Percentiles rank a stretch among this genome's conserved stretches.
Conservation (phyloP, 192 early-diverging fungal genomes). For the Coemansia sp. region DNA sequence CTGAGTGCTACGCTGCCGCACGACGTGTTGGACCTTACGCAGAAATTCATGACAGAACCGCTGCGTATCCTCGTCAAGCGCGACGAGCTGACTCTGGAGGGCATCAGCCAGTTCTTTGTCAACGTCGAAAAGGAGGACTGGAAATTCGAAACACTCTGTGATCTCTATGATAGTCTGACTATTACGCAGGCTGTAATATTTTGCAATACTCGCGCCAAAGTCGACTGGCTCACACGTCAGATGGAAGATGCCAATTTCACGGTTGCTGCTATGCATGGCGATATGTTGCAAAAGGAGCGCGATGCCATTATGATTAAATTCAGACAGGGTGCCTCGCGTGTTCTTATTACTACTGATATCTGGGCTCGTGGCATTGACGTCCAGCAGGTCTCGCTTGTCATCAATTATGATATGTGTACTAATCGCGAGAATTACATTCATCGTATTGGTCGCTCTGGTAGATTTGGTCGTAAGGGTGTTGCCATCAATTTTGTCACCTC, state of each 20-base stretch:
- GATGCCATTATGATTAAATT: constrained; percentile 98
- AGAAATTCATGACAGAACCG: constrained; percentile 97
- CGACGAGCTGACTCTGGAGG: constrained; percentile 83
- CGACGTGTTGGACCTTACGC: constrained; percentile 96
- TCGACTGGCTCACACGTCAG: constrained; percentile 96
- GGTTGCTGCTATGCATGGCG: constrained; percentile 98
- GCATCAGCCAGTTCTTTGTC: constrained; percentile 99
- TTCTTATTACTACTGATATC: constrained; percentile 97
- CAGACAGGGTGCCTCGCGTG: constrained; percentile 89
- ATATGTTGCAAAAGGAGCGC: constrained; percentile 98
- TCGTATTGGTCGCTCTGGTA: constrained; percentile 96
- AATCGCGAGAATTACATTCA: constrained; percentile 99
- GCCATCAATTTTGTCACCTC: constrained; percentile 98
- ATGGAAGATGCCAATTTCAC: constrained; percentile 98
- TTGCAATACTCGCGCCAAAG: constrained; percentile 95
- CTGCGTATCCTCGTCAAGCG: constrained; percentile 96
- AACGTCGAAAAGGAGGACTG: constrained; percentile 97
- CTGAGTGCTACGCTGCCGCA: constrained; percentile 91
- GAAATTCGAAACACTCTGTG: constrained; percentile 98
- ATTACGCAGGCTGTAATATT: constrained; percentile 99
- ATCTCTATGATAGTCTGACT: constrained; percentile 95
- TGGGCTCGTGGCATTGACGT: constrained; percentile 99
- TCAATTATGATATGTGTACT: constrained; percentile 95
- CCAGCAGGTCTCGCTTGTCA: constrained; percentile 97
- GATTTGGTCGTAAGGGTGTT: constrained; percentile 99